Base-by-base conservation (phyloP, 371 early-diverging fungal species). In the Chytridium lagenaria region DNA sequence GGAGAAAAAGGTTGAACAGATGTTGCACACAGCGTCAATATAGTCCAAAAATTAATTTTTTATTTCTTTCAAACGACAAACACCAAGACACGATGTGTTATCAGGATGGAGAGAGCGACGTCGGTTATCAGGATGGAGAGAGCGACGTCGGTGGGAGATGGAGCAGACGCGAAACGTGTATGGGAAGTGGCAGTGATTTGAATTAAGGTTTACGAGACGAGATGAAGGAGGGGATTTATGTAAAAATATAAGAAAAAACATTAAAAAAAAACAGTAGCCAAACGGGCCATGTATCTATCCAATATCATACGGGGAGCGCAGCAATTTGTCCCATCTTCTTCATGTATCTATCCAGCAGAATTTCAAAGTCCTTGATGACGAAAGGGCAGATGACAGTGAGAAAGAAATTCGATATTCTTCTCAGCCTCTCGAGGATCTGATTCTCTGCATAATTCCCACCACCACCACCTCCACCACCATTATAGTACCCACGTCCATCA, bases 261-360 rank as follows among this genome's bases (percentile, higher is more conserved):
- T 44, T 7, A 44, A 12, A 44, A 44, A 19, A 44, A 44, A 12
- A 44, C 44, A 7, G 44, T 7, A 19, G 44, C 44, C 44, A 7
- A 44, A 19, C 44, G 19, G 44, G 19, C 44, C 19, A 19, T n/a
- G n/a, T n/a, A n/a, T n/a, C n/a, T n/a, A n/a, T n/a, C n/a, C n/a
- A n/a, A n/a, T 44, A 30, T 61, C 36, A 59, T n/a, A 26, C 19
- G 7, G 68, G 61, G 1, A 73, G 44, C 28, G 59, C 37, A 0
- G 68, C 76, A 44, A 72, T 59, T 50, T 59, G 68, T 0, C 72
- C 55, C 71, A 70, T 71, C 37, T 76, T 76, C 65, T 65, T 71
- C 69, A 68, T 34, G 52, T 71, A 76, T 1, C 76, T 23, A 40
- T 76, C 76, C 68, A 76, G 28, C 65, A 76, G 39, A 7, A 61